Evolutionary conservation across 169 alveolate species (phyloP).

Genomic region (Plasmodium vinckei): DNA sequence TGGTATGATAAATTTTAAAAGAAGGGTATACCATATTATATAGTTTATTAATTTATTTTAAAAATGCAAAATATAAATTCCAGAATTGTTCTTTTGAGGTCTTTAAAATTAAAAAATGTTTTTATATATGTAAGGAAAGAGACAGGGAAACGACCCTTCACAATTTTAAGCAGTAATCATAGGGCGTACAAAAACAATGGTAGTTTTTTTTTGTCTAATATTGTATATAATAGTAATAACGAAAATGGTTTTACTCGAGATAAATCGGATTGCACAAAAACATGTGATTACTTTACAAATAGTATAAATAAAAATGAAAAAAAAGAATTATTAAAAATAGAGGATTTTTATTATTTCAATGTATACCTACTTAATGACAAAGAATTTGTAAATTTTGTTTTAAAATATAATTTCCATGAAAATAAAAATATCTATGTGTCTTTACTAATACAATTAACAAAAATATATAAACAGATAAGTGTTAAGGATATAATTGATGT

Average conservation of each 20-base stretch:
- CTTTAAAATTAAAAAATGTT: not conserved
- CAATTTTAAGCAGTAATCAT: not conserved
- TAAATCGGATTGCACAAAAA: not conserved
- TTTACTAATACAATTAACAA: constrained; percentile 31
- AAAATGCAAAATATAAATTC: not conserved
- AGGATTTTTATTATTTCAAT: constrained; percentile 39
- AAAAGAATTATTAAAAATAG: not conserved
- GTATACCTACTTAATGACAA: constrained; percentile 15
- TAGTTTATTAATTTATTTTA: too few relatives aligned
- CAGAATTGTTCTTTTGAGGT: not conserved
- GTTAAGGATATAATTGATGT: constrained; percentile 15
- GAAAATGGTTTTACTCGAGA: not conserved
- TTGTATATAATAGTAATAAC: not conserved
- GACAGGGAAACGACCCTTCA: not conserved
- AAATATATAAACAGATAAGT: constrained; percentile 2
- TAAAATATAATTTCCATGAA: constrained; percentile 25
- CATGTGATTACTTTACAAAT: not conserved
- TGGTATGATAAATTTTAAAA: too few relatives aligned
- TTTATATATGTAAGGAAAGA: not conserved
- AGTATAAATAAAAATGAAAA: not conserved
- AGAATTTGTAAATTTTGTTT: constrained; percentile 34
- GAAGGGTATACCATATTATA: too few relatives aligned
- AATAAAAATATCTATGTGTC: constrained; percentile 57
- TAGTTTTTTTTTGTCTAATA: not conserved
- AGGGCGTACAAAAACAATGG: not conserved